These are phyloP conservation scores for Cocos nucifera DNA, from an alignment of 176 grass and related monocot genomes.

Conservation along the genomic window DNA sequence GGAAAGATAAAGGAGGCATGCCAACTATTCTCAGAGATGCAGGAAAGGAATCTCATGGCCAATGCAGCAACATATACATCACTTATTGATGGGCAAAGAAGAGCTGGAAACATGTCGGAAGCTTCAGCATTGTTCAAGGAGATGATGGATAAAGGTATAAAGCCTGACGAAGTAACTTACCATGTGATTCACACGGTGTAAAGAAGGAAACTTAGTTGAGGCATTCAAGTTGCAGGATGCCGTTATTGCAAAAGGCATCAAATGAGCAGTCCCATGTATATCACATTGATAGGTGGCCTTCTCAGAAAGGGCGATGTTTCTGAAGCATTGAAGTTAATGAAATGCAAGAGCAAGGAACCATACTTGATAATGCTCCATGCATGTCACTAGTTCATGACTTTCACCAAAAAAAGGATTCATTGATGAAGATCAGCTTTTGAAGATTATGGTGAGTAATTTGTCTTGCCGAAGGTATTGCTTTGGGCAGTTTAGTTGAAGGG, in stretches of 20 bases:
- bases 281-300: slow-evolving; percentile 32
- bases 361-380: slow-evolving; percentile 25
- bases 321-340: slow-evolving; percentile 43
- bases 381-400: slow-evolving; percentile 23
- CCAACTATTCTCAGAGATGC: slow-evolving; percentile 36
- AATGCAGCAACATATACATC: slow-evolving; percentile 16
- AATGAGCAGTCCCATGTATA: slow-evolving; percentile 18
- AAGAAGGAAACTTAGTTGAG: slow-evolving; percentile 25
- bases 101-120: slow-evolving; percentile 2
- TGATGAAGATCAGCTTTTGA: slow-evolving; percentile 38
- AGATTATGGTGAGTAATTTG: slow-evolving; percentile 34
- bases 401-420: slow-evolving; percentile 22
- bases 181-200: slow-evolving; percentile 20
- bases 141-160: slow-evolving; percentile 23
- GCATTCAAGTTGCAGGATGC: slow-evolving; percentile 31
- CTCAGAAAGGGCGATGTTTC: slow-evolving; percentile 20
- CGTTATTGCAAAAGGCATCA: slow-evolving; percentile 24
- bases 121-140: slow-evolving; percentile 12
- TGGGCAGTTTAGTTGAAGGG: slow-evolving; percentile 11
- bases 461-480: slow-evolving; percentile 31
- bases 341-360: slow-evolving; percentile 32
- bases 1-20: slow-evolving; percentile 29
- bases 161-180: slow-evolving; percentile 31
- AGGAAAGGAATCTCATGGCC: slow-evolving; percentile 28
- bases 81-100: slow-evolving; percentile 9